phyloP scores from a whole-genome alignment of 1,139 yeast genomes.

The Arxiozyma telluris region DNA sequence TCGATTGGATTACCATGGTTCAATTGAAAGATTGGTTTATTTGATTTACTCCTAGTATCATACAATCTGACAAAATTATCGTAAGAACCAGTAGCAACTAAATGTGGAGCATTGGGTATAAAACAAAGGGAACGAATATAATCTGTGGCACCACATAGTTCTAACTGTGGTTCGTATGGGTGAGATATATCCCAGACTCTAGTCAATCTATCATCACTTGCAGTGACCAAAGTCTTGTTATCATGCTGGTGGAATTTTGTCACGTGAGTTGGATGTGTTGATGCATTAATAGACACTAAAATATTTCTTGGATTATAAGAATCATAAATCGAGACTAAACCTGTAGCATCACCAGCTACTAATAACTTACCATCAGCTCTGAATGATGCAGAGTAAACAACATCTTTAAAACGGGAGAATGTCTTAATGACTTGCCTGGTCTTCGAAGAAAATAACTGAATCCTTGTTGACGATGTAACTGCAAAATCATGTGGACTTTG shows the following conservation, averaged over 20 bases:
- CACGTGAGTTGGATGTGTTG: slow-evolving; percentile 82
- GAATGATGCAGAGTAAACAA: slow-evolving; percentile 48
- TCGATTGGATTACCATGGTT: slow-evolving; percentile 78
- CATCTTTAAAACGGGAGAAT: slow-evolving; percentile 83
- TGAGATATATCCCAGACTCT: slow-evolving; percentile 85
- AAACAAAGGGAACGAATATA: slow-evolving; percentile 79
- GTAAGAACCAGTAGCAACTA: slow-evolving; percentile 88
- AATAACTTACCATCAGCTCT: slow-evolving; percentile 71
- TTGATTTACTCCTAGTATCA: slow-evolving; percentile 58
- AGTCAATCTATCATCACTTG: slow-evolving; percentile 83
- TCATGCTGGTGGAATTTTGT: slow-evolving; percentile 71
- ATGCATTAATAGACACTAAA: slow-evolving; percentile 70
- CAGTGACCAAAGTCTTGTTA: slow-evolving; percentile 65
- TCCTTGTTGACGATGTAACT: slow-evolving; percentile 82
- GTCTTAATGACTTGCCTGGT: slow-evolving; percentile 88
- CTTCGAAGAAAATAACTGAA: slow-evolving; percentile 84
- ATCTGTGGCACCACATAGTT: slow-evolving; percentile 74
- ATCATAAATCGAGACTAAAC: slow-evolving; percentile 72
- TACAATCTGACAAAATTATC: slow-evolving; percentile 83
- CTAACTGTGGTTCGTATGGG: slow-evolving; percentile 52
- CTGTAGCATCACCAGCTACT: slow-evolving; percentile 91
- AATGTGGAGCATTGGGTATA: slow-evolving; percentile 50
- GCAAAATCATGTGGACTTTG: slow-evolving; percentile 86
- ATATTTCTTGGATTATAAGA: slow-evolving; percentile 70
- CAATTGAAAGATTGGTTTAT: slow-evolving; percentile 38